Evolutionary conservation across 202 grass and related monocot species (phyloP).

Genomic region (Elaeis oleifera): DNA sequence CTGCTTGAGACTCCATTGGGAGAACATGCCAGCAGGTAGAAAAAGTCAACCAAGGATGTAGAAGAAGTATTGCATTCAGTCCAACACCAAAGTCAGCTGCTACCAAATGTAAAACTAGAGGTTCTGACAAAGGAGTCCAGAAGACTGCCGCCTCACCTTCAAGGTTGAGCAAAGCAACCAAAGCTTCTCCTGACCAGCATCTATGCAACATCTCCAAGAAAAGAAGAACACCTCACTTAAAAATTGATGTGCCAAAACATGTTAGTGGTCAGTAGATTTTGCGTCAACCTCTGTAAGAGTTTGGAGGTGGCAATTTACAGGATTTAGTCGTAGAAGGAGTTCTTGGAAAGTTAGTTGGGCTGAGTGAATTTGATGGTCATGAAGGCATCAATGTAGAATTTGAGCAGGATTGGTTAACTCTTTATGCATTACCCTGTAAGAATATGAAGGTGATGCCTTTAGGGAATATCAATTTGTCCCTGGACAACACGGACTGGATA

Average conservation of each 20-base stretch:
- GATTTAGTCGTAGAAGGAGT: slow-evolving; percentile 24
- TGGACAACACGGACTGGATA: too few species aligned
- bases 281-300: slow-evolving; percentile 1
- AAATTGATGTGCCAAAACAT: slow-evolving; percentile 24
- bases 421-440: slow-evolving; percentile 33
- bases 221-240: slow-evolving; percentile 33
- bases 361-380: slow-evolving; percentile 55
- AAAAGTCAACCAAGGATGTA: neutral
- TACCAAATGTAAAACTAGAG: slow-evolving; percentile 8
- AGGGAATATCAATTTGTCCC: too few species aligned
- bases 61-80: slow-evolving; percentile 6
- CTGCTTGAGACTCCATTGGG: slow-evolving; percentile 32
- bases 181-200: slow-evolving; percentile 9
- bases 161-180: slow-evolving; percentile 30
- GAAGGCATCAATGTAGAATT: slow-evolving; percentile 52
- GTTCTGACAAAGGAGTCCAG: slow-evolving; percentile 16
- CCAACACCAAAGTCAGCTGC: neutral
- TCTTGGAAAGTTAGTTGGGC: slow-evolving; percentile 39
- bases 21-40: slow-evolving; percentile 20
- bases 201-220: slow-evolving; percentile 21
- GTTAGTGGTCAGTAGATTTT: neutral
- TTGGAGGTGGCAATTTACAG: slow-evolving; percentile 13
- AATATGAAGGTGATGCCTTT: too few species aligned
- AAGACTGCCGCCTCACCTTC: slow-evolving; percentile 24
- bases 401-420: slow-evolving; percentile 12